Percentiles rank a stretch among this genome's conserved stretches.
phyloP scores from a whole-genome alignment of 345 rosid species.

The Brassica cretica region DNA sequence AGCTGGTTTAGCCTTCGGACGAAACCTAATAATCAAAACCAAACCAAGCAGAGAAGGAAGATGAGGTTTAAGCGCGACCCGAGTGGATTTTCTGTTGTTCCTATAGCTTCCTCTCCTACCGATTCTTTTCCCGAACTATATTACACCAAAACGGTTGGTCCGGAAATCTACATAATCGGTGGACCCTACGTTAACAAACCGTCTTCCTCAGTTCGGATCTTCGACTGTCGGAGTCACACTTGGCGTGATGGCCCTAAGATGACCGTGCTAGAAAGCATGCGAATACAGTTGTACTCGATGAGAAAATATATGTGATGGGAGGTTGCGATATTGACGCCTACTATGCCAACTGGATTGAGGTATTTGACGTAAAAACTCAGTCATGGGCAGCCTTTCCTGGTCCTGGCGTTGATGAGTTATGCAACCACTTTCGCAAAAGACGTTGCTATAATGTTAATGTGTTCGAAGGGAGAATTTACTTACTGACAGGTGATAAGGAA shows the following conservation, averaged over 20 bases:
- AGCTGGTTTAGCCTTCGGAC: not conserved
- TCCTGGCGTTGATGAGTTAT: not conserved
- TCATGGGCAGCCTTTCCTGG: not conserved
- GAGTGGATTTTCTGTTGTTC: not conserved
- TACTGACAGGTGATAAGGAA: not conserved
- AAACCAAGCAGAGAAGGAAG: not conserved
- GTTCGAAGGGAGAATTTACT: not conserved
- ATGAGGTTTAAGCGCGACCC: too few relatives aligned
- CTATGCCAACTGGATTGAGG: not conserved
- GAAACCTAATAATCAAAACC: not conserved
- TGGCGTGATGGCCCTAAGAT: conserved; percentile 61
- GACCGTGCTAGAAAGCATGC: conserved; percentile 33
- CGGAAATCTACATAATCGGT: conserved; percentile 54
- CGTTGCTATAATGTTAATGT: not conserved
- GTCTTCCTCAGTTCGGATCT: conserved; percentile 54
- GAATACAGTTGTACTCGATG: not conserved
- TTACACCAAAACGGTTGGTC: conserved; percentile 33
- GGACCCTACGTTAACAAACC: conserved; percentile 38
- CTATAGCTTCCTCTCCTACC: not conserved
- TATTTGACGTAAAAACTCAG: not conserved
- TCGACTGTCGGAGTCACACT: conserved; percentile 56
- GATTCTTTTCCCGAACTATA: conserved; percentile 31
- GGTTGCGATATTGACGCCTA: not conserved
- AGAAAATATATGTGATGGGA: not conserved
- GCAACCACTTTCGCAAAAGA: not conserved